Percentiles rank a stretch among this genome's conserved stretches.
These are phyloP conservation scores for Macrocybe gigantea DNA, from an alignment of 768 basidiomycete genomes.

Conservation along the genomic window DNA sequence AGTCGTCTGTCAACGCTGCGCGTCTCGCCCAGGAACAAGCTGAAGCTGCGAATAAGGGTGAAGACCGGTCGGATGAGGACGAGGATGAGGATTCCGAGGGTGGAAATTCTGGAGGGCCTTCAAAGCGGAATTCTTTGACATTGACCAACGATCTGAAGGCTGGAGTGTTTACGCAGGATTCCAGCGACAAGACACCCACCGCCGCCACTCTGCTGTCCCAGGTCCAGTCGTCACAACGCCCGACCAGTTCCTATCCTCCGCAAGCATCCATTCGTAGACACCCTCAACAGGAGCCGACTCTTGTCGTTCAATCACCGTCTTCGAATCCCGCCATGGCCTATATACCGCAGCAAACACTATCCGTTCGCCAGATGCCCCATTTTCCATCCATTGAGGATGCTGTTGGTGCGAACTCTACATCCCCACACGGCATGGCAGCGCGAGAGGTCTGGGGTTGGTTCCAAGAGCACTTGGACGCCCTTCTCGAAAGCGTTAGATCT, in stretches of 20 bases:
- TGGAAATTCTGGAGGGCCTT: constrained; percentile 49
- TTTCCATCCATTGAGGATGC: constrained; percentile 89
- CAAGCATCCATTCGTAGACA: constrained; percentile 79
- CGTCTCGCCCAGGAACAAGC: constrained; percentile 65
- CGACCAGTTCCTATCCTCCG: constrained; percentile 52
- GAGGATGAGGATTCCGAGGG: constrained; percentile 85
- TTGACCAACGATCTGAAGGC: constrained; percentile 62
- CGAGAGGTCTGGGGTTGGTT: constrained; percentile 91
- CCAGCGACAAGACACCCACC: constrained; percentile 84
- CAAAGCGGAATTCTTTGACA: constrained; percentile 71
- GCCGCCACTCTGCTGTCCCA: constrained; percentile 72
- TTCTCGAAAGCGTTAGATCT: constrained; percentile 70
- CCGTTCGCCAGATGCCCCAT: constrained; percentile 71
- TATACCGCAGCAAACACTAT: constrained; percentile 47
- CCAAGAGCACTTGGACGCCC: constrained; percentile 81
- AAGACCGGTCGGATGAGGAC: constrained; percentile 77
- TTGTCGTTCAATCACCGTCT: constrained; percentile 53
- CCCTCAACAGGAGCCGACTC: constrained; percentile 49
- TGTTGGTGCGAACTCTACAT: constrained; percentile 65
- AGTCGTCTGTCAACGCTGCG: constrained; percentile 69
- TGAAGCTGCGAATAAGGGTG: constrained; percentile 52
- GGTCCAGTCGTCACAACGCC: constrained; percentile 63
- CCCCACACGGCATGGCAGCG: constrained; percentile 72
- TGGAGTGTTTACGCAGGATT: constrained; percentile 52
- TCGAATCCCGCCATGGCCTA: constrained; percentile 41